phyloP scores from a whole-genome alignment of 1,139 yeast genomes.

The Yamadazyma sp. region DNA sequence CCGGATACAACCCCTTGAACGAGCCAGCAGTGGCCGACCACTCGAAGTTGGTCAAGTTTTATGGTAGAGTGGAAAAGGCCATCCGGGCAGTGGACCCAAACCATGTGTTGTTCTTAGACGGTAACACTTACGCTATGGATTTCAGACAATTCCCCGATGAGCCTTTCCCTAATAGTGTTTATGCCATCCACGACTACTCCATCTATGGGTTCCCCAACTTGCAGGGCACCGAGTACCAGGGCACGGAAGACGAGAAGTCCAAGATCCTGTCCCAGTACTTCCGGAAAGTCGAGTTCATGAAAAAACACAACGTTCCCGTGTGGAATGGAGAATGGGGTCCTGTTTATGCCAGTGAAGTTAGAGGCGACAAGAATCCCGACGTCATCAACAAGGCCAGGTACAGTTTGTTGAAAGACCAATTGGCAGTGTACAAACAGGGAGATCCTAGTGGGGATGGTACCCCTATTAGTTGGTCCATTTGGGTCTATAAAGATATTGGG shows the following conservation, averaged over 20 bases:
- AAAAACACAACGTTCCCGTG: slow-evolving; percentile 39
- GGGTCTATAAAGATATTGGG: slow-evolving; percentile 53
- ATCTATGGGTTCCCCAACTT: slow-evolving; percentile 40
- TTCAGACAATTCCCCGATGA: slow-evolving; percentile 40
- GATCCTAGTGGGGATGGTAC: slow-evolving; percentile 44
- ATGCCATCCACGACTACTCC: slow-evolving; percentile 48
- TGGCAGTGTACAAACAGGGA: slow-evolving; percentile 38
- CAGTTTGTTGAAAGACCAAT: slow-evolving; percentile 41
- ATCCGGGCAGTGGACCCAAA: slow-evolving; percentile 41
- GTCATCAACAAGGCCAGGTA: slow-evolving; percentile 36
- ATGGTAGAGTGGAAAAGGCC: slow-evolving; percentile 30
- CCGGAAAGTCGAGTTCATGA: slow-evolving; percentile 43
- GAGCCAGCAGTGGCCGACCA: slow-evolving; percentile 47
- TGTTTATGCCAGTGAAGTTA: slow-evolving; percentile 39
- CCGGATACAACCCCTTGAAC: slow-evolving; percentile 50
- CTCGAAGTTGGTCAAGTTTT: slow-evolving; percentile 34
- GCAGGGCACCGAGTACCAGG: slow-evolving; percentile 29
- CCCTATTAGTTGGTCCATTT: slow-evolving; percentile 48
- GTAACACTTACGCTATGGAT: slow-evolving; percentile 49
- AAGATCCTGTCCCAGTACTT: slow-evolving; percentile 35
- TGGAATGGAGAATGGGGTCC: slow-evolving; percentile 56
- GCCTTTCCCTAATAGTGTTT: slow-evolving; percentile 41
- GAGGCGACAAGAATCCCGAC: slow-evolving; percentile 39
- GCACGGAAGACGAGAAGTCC: slow-evolving; percentile 28
- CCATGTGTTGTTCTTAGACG: slow-evolving; percentile 47